Base-by-base conservation (phyloP, 192 early-diverging fungal species). In the Podila epicladia region DNA sequence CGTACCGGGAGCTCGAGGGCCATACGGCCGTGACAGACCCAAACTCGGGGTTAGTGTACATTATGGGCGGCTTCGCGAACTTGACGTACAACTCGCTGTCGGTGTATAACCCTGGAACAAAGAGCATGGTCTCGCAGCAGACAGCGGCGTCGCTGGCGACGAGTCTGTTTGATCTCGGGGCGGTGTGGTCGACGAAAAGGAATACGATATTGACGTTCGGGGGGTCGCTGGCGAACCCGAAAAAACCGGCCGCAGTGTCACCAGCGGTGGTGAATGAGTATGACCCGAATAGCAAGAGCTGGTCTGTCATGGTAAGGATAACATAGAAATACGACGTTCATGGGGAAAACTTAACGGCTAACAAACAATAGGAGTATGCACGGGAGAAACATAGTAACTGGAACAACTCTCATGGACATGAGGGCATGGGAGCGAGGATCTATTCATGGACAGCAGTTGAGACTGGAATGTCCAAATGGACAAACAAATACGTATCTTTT, bases 141-240 rank as follows among this genome's bases (percentile, higher is more conserved):
- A 1, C 61, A 4, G 61, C 55, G 5, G 58, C 61, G 12, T 53
- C 61, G 12, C 58, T 58, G 4, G 70, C 65, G 17, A 58, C 53
- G 1, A 80, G 77, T 69, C 24, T 80, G 65, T 73, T 50, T 33
- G 77, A 80, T 64, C 38, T 65, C 7, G 67, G 55, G 2, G 77
- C 77, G 4, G 77, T 73, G n/a, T 80, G 70, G 70, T 59, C 33
- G 0, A 64, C 26, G 12, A 4, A 41, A 5, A n/a, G 77, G 31
- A 80, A 73, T 24, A 49, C 77, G 1, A 64, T 80, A 12, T 15
- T 80, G 58, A 73, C 77, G 0, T 73, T 80, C 72, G 77, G 77
- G 9, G 77, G 77, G 11, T 63, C 77, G n/a, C 66, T 62, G 62
- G 71, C 67, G 26, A 69, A 69, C 22, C 70, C 65, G 1, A 55